phyloP scores from a whole-genome alignment of 1,284 basidiomycete species.

The Tremellales sp. region DNA sequence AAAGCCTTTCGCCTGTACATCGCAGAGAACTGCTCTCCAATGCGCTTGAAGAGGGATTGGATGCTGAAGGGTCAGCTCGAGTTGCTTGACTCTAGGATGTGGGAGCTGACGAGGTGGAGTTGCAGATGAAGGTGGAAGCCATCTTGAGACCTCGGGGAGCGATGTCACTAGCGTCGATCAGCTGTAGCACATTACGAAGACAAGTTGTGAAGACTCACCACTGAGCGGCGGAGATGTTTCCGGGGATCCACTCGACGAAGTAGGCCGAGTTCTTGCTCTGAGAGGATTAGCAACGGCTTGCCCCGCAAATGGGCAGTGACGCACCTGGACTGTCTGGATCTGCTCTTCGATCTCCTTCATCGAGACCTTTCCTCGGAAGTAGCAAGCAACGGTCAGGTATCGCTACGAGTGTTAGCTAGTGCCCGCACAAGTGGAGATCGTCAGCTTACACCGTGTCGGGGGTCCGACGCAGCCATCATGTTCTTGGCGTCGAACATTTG shows the following conservation, averaged over 20 bases:
- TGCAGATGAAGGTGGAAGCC: conserved; percentile 95
- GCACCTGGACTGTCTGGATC: conserved; percentile 85
- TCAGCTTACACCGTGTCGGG: conserved; percentile 67
- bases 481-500: conserved; percentile 99
- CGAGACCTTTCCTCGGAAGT: conserved; percentile 97
- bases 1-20: conserved; percentile 99
- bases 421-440: neutral
- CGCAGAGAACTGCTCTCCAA: conserved; percentile 93
- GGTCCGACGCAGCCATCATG: conserved; percentile 90
- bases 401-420: conserved; percentile 15
- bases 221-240: conserved; percentile 93
- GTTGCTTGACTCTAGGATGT: neutral
- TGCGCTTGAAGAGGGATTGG: conserved; percentile 96
- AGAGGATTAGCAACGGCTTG: neutral
- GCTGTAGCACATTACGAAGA: conserved; percentile 26
- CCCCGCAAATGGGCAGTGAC: neutral
- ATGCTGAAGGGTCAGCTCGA: conserved; percentile 51
- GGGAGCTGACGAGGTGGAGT: conserved; percentile 67
- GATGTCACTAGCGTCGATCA: conserved; percentile 65
- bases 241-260: conserved; percentile 99
- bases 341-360: conserved; percentile 99
- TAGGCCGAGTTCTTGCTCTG: conserved; percentile 88
- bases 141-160: conserved; percentile 89
- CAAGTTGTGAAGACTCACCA: conserved; percentile 34
- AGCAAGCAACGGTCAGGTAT: conserved; percentile 75